A percentile compares a stretch with the other conserved stretches of the same genome.
Evolutionary conservation across 352 stramenopile genomes (phyloP).

Genomic region (Globisporangium recalcitrans): DNA sequence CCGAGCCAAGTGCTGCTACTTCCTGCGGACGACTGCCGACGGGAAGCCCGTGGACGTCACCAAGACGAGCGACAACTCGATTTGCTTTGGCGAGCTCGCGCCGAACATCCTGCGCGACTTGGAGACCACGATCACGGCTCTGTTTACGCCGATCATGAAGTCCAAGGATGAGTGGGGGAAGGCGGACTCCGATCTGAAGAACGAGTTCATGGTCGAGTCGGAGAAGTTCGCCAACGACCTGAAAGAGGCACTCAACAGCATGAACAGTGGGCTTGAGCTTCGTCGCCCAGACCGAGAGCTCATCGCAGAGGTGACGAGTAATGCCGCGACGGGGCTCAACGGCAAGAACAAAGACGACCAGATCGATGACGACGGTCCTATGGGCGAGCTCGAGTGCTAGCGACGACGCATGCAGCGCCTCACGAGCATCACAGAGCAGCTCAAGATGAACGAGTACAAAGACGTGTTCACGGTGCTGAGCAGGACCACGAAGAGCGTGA

Average conservation of each 20-base stretch:
- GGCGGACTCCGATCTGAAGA: conserved; percentile 89
- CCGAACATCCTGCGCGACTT: conserved; percentile 79
- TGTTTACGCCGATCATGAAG: conserved; percentile 92
- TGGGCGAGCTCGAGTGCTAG: conserved; percentile 97
- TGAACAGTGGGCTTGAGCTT: conserved; percentile 93
- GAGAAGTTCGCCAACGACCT: conserved; percentile 93
- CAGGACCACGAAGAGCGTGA: conserved; percentile 78
- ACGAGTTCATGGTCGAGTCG: conserved; percentile 93
- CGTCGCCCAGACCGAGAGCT: conserved; percentile 81
- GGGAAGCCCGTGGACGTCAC: conserved; percentile 65
- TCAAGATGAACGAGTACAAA: conserved; percentile 96
- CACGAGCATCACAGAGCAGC: conserved; percentile 98
- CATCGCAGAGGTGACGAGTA: conserved; percentile 46
- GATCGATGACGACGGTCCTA: conserved; percentile 89
- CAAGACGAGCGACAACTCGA: conserved; percentile 70
- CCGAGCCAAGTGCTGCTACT: conserved; percentile 81
- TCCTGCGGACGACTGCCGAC: conserved; percentile 62
- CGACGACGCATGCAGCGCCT: conserved; percentile 94
- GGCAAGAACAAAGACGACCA: conserved; percentile 58
- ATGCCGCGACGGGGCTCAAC: conserved; percentile 32
- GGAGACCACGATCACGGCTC: conserved; percentile 70
- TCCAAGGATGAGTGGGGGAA: conserved; percentile 95
- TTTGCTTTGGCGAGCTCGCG: conserved; percentile 84
- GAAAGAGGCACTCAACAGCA: conserved; percentile 93
- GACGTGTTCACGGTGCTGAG: conserved; percentile 92